Percentiles rank a stretch among this genome's conserved stretches.
Evolutionary conservation across 768 basidiomycete genomes (phyloP).

Genomic region (Russula sp.): DNA sequence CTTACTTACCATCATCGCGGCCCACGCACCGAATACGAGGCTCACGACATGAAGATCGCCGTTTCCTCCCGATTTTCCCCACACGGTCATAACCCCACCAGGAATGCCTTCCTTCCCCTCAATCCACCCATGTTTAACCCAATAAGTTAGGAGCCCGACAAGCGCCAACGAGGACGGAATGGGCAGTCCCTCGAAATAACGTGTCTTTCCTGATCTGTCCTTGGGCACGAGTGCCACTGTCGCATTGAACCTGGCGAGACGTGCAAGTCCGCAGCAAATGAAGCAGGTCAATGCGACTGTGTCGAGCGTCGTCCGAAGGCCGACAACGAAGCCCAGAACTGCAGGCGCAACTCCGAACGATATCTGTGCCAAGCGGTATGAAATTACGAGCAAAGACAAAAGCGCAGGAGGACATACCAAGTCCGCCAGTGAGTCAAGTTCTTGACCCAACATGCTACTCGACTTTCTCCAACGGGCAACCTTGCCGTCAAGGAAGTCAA

Average conservation of each 20-base stretch:
- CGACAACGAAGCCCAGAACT: constrained; percentile 85
- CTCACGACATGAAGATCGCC: constrained; percentile 83
- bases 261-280: constrained; percentile 93
- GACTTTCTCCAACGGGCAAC: constrained; percentile 97
- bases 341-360: constrained; percentile 98
- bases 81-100: constrained; percentile 63
- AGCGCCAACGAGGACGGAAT: constrained; percentile 86
- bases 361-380: constrained; percentile 46
- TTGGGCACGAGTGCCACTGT: constrained; percentile 94
- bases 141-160: constrained; percentile 73
- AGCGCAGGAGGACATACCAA: constrained; percentile 48
- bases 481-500: constrained; percentile 97
- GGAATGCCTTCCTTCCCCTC: constrained; percentile 72
- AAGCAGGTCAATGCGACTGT: constrained; percentile 81
- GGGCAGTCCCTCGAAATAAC: constrained; percentile 96
- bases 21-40: constrained; percentile 80
- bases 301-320: constrained; percentile 88
- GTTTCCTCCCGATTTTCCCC: constrained; percentile 63
- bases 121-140: constrained; percentile 82
- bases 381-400: constrained; percentile 6
- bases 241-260: constrained; percentile 97
- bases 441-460: constrained; percentile 93
- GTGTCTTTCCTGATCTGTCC: constrained; percentile 76
- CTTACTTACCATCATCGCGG: constrained; percentile 97
- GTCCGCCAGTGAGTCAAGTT: constrained; percentile 95